These are phyloP conservation scores for Chrysophaeum taylorii DNA, from an alignment of 352 stramenopile species.

Conservation along the genomic window DNA sequence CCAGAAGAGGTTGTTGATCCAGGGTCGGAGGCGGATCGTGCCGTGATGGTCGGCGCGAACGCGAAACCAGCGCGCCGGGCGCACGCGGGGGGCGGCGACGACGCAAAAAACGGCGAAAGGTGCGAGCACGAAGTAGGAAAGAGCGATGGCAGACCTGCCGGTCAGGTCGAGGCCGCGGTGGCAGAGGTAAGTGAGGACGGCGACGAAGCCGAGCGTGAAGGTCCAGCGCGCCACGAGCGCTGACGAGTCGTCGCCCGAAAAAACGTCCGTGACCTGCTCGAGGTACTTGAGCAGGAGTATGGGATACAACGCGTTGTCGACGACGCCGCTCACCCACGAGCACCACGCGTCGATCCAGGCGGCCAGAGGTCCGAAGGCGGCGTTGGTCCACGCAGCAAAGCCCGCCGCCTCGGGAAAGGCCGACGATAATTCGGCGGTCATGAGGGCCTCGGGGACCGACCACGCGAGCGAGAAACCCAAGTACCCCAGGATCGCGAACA, in stretches of 20 bases:
- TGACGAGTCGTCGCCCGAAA: conserved; percentile 7
- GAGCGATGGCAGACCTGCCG: conserved; percentile 59
- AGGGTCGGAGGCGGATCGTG: conserved; percentile 38
- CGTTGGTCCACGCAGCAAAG: conserved; percentile 75
- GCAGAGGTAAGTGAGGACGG: conserved; percentile 52
- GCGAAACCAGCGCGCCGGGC: conserved; percentile 50
- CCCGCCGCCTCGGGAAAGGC: conserved; percentile 65
- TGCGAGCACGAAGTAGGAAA: conserved; percentile 70
- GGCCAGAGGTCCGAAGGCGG: conserved; percentile 61
- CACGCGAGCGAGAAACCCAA: conserved; percentile 58
- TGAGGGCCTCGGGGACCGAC: conserved; percentile 70
- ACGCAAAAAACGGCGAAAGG: conserved; percentile 76
- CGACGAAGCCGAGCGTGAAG: conserved; percentile 36
- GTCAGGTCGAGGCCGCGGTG: conserved; percentile 70
- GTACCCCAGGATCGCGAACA: conserved; percentile 70
- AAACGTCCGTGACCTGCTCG: too few species aligned
- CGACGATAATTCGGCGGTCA: conserved; percentile 77
- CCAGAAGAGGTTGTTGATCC: conserved; percentile 89
- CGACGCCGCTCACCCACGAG: conserved; percentile 68
- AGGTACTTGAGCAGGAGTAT: conserved; percentile 61
- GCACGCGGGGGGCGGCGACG: conserved; percentile 47
- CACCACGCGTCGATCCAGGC: conserved; percentile 45
- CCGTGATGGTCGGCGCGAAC: conserved; percentile 39
- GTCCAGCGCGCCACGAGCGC: conserved; percentile 21
- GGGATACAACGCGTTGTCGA: conserved; percentile 82